Evolutionary conservation across 495 filamentous ascomycete species (phyloP).

Genomic region (Penicillium samsonianum): DNA sequence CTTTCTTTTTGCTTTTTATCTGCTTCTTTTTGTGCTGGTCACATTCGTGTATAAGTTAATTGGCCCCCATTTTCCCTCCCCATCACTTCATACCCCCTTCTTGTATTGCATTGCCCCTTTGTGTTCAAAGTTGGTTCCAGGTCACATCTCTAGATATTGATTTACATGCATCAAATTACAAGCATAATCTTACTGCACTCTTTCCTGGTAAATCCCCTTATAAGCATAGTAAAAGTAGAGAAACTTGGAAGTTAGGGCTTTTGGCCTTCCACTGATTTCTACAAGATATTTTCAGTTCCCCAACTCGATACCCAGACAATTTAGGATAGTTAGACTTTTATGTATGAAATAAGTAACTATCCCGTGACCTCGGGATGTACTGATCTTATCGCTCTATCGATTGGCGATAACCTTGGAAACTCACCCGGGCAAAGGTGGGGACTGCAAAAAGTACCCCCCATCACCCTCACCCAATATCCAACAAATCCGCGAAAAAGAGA

Average conservation of each 20-base stretch:
- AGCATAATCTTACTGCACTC: constrained; percentile 12
- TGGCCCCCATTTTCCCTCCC: constrained; percentile 25
- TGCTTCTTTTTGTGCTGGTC: constrained; percentile 34
- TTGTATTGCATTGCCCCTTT: constrained; percentile 35
- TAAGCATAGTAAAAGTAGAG: neutral
- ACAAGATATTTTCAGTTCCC: too few species aligned
- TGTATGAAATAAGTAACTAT: too few species aligned
- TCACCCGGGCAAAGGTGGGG: constrained; percentile 7
- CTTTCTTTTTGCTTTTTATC: constrained; percentile 12
- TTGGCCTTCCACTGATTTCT: neutral
- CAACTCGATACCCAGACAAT: neutral
- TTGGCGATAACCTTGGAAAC: constrained; percentile 7
- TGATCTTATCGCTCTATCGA: constrained; percentile 7
- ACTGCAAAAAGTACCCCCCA: constrained; percentile 10
- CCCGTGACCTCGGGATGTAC: neutral
- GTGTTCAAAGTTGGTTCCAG: constrained; percentile 33
- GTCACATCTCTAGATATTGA: constrained; percentile 23
- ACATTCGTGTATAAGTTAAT: constrained; percentile 41
- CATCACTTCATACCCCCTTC: constrained; percentile 34
- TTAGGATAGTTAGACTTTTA: too few species aligned
- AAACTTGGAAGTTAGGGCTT: neutral
- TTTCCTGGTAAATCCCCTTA: neutral
- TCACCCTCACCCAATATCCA: constrained; percentile 5
- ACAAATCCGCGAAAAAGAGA: constrained; percentile 1
- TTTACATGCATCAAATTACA: constrained; percentile 26